phyloP scores from a whole-genome alignment of 352 stramenopile genomes.

The Aphanomyces cochlioides region DNA sequence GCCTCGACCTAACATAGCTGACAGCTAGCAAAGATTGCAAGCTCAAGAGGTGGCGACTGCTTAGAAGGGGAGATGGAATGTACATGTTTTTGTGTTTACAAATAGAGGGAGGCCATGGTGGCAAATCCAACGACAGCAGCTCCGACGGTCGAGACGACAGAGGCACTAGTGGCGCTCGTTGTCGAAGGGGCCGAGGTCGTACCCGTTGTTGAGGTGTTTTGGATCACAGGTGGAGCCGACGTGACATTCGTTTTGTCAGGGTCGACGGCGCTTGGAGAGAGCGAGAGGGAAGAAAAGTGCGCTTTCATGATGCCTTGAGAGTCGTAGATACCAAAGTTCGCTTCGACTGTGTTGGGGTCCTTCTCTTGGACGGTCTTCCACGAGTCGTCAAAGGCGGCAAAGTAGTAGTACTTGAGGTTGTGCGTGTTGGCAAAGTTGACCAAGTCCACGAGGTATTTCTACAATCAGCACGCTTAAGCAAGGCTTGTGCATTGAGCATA shows the following conservation, averaged over 20 bases:
- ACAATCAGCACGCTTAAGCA: slow-evolving; percentile 12
- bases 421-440: slow-evolving; percentile 54
- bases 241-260: slow-evolving; percentile 26
- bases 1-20: too few species aligned
- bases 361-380: slow-evolving; percentile 61
- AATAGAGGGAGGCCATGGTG: not conserved
- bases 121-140: not conserved
- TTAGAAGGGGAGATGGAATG: too few species aligned
- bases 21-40: too few species aligned
- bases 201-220: not conserved
- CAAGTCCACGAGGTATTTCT: slow-evolving; percentile 78
- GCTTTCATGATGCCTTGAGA: slow-evolving; percentile 60
- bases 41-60: too few species aligned
- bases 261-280: slow-evolving; percentile 22
- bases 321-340: slow-evolving; percentile 75
- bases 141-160: not conserved
- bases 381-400: slow-evolving; percentile 74
- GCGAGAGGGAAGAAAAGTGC: slow-evolving; percentile 41
- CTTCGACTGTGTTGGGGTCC: slow-evolving; percentile 58
- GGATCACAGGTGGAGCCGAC: not conserved
- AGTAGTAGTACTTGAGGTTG: slow-evolving; percentile 87
- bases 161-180: not conserved
- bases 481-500: slow-evolving; percentile 27
- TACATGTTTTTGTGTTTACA: not conserved
- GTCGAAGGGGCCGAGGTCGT: not conserved